Evolutionary conservation across 164 flowering plant genomes (phyloP), one percentile per base, ranked within the genome.

Genomic region (Pachysandra terminalis): DNA sequence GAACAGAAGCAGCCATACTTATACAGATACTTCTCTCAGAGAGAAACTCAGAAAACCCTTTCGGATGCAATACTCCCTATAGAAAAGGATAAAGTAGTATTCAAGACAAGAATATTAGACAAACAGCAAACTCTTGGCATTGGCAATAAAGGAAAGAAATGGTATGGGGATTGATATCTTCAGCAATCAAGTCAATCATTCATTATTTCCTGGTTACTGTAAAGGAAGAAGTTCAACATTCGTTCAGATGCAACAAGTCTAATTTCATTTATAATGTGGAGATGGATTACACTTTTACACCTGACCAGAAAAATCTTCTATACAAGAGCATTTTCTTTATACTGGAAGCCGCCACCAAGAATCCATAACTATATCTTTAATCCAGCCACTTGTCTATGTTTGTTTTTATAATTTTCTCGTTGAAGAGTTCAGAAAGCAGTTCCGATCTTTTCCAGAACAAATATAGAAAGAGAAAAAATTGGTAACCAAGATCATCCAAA

Each of bases 1-100:
- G 81, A 64, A 96, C 59, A 24, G 95, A 89, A 77, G 87, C 90
- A 74, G 99, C 98, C 78, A 89, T 79, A 64, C 98, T 93, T 28
- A 90, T 69, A 68, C 83, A 80, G 66, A 86, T 82, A 61, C 70
- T 62, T 71, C 76, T 79, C 62, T 90, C 85, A 61, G 78, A 70
- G 54, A 25, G 63, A 61, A 79, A 85, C 21, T 86, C 84, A 24
- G 52, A 40, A 56, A 93, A 87, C 26, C 73, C 74, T 53, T 81
- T 74, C 35, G 97, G 92, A 49, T 74, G 90, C 72, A 96, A 74
- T 26, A 84, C 67, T 24, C 80, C 89, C 99, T 96, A 67, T 6
- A 19, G 2, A 17, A 9, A 28, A 45, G 27, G 14, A 51, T 21
- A 26, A 57, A 67, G 25, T 3, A 25, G 15, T 5, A 62, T 61